Base-by-base conservation (phyloP, 1,139 yeast species). In the Entelexis paramagnoliae region DNA sequence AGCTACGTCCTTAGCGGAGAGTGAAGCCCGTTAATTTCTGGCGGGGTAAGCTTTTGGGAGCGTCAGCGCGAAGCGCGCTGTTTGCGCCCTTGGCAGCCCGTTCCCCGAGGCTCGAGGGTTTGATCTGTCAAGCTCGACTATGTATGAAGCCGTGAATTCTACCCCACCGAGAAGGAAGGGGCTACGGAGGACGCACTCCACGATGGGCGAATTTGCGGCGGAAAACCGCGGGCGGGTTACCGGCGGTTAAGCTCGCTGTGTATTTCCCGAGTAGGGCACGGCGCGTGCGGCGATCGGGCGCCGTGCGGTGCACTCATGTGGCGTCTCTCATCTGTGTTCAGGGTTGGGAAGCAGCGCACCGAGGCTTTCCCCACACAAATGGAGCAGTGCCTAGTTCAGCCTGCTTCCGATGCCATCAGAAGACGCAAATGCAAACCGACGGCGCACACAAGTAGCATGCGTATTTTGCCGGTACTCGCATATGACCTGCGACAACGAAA, bases 281-380 rank as follows among this genome's bases (percentile, higher is more conserved):
- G 6, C 6, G 6, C 17, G n/a, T 10, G n/a, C 16, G 24, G 14
- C n/a, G 41, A 16, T 36, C 41, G 41, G 19, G 20, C 20, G 39
- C 39, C 20, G 24, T 17, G 8, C 30, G 9, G n/a, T 1, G 2
- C 6, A 20, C n/a, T 13, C 26, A 28, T 41, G 45, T 41, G 45
- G 45, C 45, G 45, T 41, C 26, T 19, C 26, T 14, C 34, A 28
- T 41, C 13, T 10, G 24, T 41, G 10, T 28, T 28, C 45, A 29
- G 46, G 46, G 28, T 24, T 20, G 20, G 46, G 46, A 16, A 9
- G 24, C 20, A 13, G 5, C 35, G 28, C 46, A 42, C 46, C 46
- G 46, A 42, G 46, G 46, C 36, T 42, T 42, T 42, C 46, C 46
- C 46, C 46, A 42, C 46, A 42, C 46, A 42, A 41, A 42, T 22